These are phyloP conservation scores for Mychonastes homosphaera DNA, from an alignment of 139 green algal species.

Conservation along the genomic window DNA sequence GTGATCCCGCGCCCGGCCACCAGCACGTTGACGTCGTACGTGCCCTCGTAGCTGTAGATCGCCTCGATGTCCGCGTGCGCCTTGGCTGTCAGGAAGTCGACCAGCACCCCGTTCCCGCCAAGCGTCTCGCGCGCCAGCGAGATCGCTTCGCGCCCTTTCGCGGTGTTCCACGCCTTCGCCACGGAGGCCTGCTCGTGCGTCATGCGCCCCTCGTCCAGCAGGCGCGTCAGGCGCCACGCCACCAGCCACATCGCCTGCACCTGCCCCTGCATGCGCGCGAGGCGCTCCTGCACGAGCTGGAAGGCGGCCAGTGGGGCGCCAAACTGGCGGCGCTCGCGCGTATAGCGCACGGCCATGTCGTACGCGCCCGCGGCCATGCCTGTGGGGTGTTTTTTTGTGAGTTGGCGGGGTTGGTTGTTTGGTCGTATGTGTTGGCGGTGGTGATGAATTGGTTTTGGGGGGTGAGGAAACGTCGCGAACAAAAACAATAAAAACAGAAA, in stretches of 20 bases:
- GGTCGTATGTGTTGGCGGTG: too few species aligned
- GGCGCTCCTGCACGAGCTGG: slow-evolving; percentile 80
- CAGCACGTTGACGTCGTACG: slow-evolving; percentile 87
- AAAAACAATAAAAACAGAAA: too few species aligned
- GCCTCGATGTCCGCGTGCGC: slow-evolving; percentile 74
- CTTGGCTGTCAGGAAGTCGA: slow-evolving; percentile 87
- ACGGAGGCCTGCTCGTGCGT: slow-evolving; percentile 69
- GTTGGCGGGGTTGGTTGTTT: too few species aligned
- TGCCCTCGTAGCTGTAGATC: slow-evolving; percentile 79
- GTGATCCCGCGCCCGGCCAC: slow-evolving; percentile 77
- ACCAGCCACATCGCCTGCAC: slow-evolving; percentile 60
- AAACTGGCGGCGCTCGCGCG: slow-evolving; percentile 79
- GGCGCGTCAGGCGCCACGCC: slow-evolving; percentile 62
- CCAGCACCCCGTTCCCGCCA: slow-evolving; percentile 84
- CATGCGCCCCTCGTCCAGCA: slow-evolving; percentile 76
- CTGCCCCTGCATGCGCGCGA: slow-evolving; percentile 77
- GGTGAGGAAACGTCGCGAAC: too few species aligned
- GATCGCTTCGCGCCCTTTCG: slow-evolving; percentile 57
- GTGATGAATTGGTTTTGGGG: too few species aligned
- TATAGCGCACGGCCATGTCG: slow-evolving; percentile 76
- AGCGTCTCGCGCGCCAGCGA: slow-evolving; percentile 80
- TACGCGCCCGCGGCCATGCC: slow-evolving; percentile 80
- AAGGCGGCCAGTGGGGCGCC: slow-evolving; percentile 64
- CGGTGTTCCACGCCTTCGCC: slow-evolving; percentile 85
- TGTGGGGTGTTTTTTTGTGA: too few species aligned